A percentile compares a stretch with the other conserved stretches of the same genome.
phyloP scores from a whole-genome alignment of 2,329 filamentous ascomycete species.

The Pyrenophora graminea region DNA sequence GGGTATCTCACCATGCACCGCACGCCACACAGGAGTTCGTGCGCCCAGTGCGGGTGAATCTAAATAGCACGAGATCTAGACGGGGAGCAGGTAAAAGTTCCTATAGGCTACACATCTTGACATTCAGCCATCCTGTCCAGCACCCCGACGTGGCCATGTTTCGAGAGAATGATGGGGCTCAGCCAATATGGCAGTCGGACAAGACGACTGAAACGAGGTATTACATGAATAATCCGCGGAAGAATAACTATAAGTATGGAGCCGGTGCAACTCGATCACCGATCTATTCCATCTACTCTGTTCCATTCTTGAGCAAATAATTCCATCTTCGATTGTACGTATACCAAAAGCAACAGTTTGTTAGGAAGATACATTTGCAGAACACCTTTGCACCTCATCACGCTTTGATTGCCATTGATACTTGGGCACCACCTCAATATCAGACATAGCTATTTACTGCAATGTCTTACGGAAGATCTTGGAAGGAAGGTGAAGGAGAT shows the following conservation, averaged over 20 bases:
- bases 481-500: conserved; percentile 30
- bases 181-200: neutral
- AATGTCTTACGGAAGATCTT: conserved; percentile 19
- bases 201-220: neutral
- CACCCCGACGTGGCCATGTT: neutral
- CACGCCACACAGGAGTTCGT: conserved; percentile 1
- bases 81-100: conserved; percentile 8
- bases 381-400: neutral
- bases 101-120: neutral
- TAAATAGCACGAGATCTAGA: neutral
- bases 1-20: neutral
- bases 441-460: neutral
- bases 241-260: conserved; percentile 6
- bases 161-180: neutral
- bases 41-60: neutral
- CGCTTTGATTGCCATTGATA: no score
- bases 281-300: neutral
- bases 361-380: neutral
- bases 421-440: neutral
- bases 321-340: neutral
- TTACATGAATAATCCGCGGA: neutral
- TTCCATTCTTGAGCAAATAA: neutral
- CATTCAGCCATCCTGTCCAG: neutral
- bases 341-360: neutral
- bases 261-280: conserved; percentile 4